Conservation (phyloP, 768 basidiomycete genomes). For the Neoboletus magnificus region DNA sequence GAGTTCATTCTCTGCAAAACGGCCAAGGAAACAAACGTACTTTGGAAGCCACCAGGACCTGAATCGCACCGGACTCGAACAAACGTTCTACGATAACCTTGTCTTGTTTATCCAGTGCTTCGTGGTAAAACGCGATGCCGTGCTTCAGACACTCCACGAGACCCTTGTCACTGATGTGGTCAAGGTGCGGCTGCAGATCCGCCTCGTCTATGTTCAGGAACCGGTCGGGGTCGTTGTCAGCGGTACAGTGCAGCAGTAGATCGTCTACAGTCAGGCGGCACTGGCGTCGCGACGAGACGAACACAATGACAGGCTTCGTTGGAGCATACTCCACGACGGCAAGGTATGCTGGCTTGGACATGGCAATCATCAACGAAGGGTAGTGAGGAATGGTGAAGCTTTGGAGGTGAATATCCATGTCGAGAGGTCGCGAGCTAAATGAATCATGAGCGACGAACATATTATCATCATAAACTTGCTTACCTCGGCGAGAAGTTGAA, state of each 20-base stretch:
- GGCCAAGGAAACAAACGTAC: slow-evolving; percentile 37
- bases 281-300: slow-evolving; percentile 91
- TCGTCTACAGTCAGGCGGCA: slow-evolving; percentile 94
- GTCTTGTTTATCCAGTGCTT: slow-evolving; percentile 88
- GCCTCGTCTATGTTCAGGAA: slow-evolving; percentile 87
- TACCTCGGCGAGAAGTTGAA: slow-evolving; percentile 97
- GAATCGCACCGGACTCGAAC: slow-evolving; percentile 93
- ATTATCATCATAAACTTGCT: slow-evolving; percentile 5
- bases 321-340: slow-evolving; percentile 86
- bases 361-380: slow-evolving; percentile 97
- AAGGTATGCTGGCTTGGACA: slow-evolving; percentile 98
- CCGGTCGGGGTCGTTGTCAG: slow-evolving; percentile 78
- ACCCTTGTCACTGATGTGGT: slow-evolving; percentile 72
- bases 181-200: slow-evolving; percentile 85
- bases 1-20: not conserved
- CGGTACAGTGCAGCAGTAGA: slow-evolving; percentile 80
- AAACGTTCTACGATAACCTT: slow-evolving; percentile 90
- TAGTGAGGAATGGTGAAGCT: slow-evolving; percentile 97
- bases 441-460: slow-evolving; percentile 9
- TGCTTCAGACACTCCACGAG: slow-evolving; percentile 80
- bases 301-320: slow-evolving; percentile 83
- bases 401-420: slow-evolving; percentile 96
- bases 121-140: slow-evolving; percentile 94
- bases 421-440: slow-evolving; percentile 85
- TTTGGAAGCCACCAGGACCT: slow-evolving; percentile 91